Base-by-base conservation (phyloP, 2,329 filamentous ascomycete species). In the Albifimbria verrucaria region DNA sequence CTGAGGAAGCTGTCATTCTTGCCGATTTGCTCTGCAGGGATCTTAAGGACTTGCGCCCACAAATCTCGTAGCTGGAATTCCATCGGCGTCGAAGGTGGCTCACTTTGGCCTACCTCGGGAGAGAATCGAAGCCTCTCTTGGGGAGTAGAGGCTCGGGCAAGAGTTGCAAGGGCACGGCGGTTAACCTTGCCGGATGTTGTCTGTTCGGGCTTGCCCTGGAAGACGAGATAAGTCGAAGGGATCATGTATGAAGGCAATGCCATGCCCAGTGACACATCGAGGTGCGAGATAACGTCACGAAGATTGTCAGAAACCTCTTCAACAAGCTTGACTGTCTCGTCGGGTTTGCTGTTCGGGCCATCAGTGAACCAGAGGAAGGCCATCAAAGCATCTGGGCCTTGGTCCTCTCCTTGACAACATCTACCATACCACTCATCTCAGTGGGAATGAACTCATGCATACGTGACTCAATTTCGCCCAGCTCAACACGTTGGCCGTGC, bases 11-110 rank as follows among this genome's bases (percentile, higher is more conserved):
- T 60, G 32, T 62, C 56, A 3, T 58, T 52, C 3, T 63, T 54
- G 9, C 69, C 66, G 22, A 77, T 72, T 2, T 43, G 48, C 1
- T 51, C n/a, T 10, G 44, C 21, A 28, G 26, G 32, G n/a, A 49
- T 25, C 12, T 23, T 11, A 12, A 56, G 28, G 17, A 53, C 25
- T 23, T 53, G 25, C 10, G 54, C 54, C 54, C 54, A 56, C 44
- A 55, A 25, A 10, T 43, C 42, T 11, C 44, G 51, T 7, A 52
- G 44, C 20, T 15, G 22, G 22, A 47, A 2, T 17, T 47, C 44
- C n/a, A 46, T 42, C 39, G 53, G 48, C 21, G 47, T 53, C 1
- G 48, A 39, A 1, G 51, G 50, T 21, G 23, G 39, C 47, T 39
- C 32, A 5, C 41, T 23, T 48, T 24, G 5, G 15, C 12, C 21